Evolutionary conservation across 768 basidiomycete genomes (phyloP).

Genomic region (Auriscalpium vulgare): DNA sequence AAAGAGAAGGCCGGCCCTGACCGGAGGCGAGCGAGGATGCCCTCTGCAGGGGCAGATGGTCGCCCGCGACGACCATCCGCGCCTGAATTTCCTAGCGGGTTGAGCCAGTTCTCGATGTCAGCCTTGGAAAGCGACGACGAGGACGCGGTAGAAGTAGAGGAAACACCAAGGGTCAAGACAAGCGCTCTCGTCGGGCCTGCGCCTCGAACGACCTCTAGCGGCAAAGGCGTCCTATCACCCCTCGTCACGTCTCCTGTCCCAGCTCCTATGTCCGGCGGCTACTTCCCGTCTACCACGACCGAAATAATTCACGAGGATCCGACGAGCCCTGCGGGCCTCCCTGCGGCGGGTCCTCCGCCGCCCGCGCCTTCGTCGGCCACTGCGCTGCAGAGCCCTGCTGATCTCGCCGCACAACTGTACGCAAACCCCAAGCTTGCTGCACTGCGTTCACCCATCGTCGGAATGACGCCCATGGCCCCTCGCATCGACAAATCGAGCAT

Average conservation of each 20-base stretch:
- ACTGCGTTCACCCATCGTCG: slow-evolving; percentile 27
- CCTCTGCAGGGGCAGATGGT: neutral
- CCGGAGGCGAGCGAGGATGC: neutral
- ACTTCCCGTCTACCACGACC: neutral
- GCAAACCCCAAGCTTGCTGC: slow-evolving; percentile 42
- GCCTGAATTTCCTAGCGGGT: slow-evolving; percentile 2
- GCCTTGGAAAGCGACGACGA: slow-evolving; percentile 46
- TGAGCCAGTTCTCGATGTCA: slow-evolving; percentile 41
- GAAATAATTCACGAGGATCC: slow-evolving; percentile 1
- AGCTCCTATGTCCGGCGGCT: neutral
- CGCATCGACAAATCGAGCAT: slow-evolving; percentile 10
- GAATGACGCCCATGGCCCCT: slow-evolving; percentile 19
- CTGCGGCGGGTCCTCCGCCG: neutral
- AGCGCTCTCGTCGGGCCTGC: neutral
- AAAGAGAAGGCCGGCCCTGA: slow-evolving; percentile 12
- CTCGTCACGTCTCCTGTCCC: neutral
- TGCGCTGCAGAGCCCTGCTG: slow-evolving; percentile 21
- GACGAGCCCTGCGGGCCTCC: neutral
- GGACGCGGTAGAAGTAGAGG: slow-evolving; percentile 23
- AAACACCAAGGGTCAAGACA: slow-evolving; percentile 3
- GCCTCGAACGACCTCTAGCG: neutral
- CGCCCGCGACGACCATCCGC: neutral
- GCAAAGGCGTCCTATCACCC: neutral
- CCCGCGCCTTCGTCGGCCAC: slow-evolving; percentile 1
- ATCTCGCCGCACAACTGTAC: slow-evolving; percentile 39